phyloP scores from a whole-genome alignment of 768 basidiomycete genomes.

The Tylopilus cervinicoccineus region DNA sequence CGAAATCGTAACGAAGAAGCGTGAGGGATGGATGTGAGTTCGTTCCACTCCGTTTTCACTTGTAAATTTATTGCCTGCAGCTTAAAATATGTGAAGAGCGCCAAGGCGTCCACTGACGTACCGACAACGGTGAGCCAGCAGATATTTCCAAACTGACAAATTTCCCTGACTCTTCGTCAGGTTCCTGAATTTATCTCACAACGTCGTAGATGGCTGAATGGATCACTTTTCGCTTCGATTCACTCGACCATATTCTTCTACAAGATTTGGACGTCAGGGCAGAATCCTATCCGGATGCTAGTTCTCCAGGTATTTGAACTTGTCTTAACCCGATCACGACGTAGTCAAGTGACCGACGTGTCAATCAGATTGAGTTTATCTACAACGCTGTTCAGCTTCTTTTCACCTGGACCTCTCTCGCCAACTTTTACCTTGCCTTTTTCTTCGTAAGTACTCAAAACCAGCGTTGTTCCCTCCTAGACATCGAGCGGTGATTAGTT shows the following conservation, averaged over 20 bases:
- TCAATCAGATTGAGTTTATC: constrained; percentile 73
- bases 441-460: constrained; percentile 69
- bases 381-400: constrained; percentile 87
- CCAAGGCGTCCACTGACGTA: constrained; percentile 95
- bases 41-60: not conserved
- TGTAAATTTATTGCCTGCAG: constrained; percentile 32
- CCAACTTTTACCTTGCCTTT: constrained; percentile 93
- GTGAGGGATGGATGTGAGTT: constrained; percentile 75
- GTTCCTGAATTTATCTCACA: constrained; percentile 95
- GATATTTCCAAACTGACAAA: not conserved
- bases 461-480: constrained; percentile 14
- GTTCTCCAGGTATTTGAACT: constrained; percentile 45
- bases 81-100: constrained; percentile 86
- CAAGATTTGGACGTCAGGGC: constrained; percentile 89
- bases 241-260: constrained; percentile 89
- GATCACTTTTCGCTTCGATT: constrained; percentile 89
- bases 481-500: constrained; percentile 45
- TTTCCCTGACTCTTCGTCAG: constrained; percentile 24
- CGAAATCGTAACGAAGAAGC: constrained; percentile 89
- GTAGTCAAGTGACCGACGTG: not conserved
- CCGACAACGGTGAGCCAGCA: constrained; percentile 59
- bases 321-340: not conserved
- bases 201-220: constrained; percentile 84
- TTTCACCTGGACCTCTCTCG: constrained; percentile 92
- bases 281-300: constrained; percentile 81